Evolutionary conservation across 805 yeast species (phyloP).

Genomic region (Lachancea lanzarotensis): DNA sequence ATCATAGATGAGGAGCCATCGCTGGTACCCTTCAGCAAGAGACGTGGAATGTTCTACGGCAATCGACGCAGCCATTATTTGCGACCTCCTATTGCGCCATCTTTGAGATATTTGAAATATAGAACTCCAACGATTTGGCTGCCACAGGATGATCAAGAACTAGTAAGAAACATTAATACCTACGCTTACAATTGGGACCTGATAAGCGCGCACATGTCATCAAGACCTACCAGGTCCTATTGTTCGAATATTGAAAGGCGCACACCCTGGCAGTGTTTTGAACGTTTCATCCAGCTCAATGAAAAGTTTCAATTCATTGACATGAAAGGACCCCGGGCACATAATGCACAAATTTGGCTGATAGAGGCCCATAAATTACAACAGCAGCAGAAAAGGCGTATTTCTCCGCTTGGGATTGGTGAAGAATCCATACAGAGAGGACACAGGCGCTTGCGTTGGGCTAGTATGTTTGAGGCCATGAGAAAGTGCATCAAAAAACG

Average conservation of each 20-base stretch:
- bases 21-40: constrained; percentile 29
- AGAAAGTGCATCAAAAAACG: constrained; percentile 84
- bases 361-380: constrained; percentile 88
- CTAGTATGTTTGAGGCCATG: constrained; percentile 93
- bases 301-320: constrained; percentile 83
- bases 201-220: constrained; percentile 72
- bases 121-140: constrained; percentile 94
- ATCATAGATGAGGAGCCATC: constrained; percentile 38
- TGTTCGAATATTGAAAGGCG: constrained; percentile 87
- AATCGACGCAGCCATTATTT: constrained; percentile 55
- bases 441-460: constrained; percentile 87
- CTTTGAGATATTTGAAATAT: constrained; percentile 67
- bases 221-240: constrained; percentile 60
- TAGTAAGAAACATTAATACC: constrained; percentile 76
- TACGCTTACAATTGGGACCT: constrained; percentile 91
- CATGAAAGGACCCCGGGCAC: constrained; percentile 80
- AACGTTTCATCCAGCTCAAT: constrained; percentile 85
- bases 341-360: constrained; percentile 82
- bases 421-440: constrained; percentile 90
- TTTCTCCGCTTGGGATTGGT: constrained; percentile 91
- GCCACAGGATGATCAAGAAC: constrained; percentile 81
- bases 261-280: constrained; percentile 99
- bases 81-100: constrained; percentile 90
- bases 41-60: constrained; percentile 40
- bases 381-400: constrained; percentile 78